Percentiles rank a stretch among this genome's conserved stretches.
These are phyloP conservation scores for Cryptococcus depauperatus DNA, from an alignment of 1,284 basidiomycete species.

Conservation along the genomic window DNA sequence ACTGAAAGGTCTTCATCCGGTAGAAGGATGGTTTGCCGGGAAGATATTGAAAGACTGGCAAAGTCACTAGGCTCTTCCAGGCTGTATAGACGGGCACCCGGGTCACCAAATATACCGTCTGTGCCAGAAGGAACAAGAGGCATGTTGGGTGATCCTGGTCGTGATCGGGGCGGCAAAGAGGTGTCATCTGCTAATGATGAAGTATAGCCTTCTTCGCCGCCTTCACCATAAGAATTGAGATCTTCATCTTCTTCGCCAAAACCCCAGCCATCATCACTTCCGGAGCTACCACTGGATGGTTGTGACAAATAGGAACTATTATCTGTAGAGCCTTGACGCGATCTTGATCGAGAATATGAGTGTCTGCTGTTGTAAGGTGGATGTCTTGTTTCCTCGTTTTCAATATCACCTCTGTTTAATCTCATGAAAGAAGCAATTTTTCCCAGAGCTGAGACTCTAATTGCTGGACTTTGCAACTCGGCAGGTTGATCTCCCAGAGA, in stretches of 20 bases:
- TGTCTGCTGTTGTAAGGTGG: slow-evolving; percentile 10
- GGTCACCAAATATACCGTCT: slow-evolving; percentile 42
- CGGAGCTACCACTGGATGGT: slow-evolving; percentile 11
- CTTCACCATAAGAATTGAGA: slow-evolving; percentile 21
- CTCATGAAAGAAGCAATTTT: slow-evolving; percentile 41
- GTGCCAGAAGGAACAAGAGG: slow-evolving; percentile 36
- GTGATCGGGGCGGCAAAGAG: slow-evolving; percentile 42
- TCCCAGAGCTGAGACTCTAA: slow-evolving; percentile 29
- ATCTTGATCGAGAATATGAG: slow-evolving; percentile 18
- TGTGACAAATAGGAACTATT: slow-evolving; percentile 8
- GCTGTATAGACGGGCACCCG: slow-evolving; percentile 8
- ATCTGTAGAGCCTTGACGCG: slow-evolving; percentile 18
- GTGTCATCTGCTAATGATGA: slow-evolving; percentile 46
- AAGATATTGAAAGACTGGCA: slow-evolving; percentile 26
- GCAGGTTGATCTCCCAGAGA: slow-evolving; percentile 1
- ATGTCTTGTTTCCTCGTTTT: slow-evolving; percentile 15
- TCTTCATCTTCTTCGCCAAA: slow-evolving; percentile 34
- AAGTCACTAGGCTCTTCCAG: slow-evolving; percentile 36
- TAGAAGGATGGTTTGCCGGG: slow-evolving; percentile 74
- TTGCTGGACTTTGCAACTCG: slow-evolving; percentile 22
- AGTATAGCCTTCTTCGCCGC: slow-evolving; percentile 36
- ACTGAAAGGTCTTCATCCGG: slow-evolving; percentile 86
- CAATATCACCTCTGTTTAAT: slow-evolving; percentile 22
- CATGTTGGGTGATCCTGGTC: slow-evolving; percentile 38
- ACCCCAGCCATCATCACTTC: slow-evolving; percentile 34